Conservation (phyloP, 768 basidiomycete genomes). For the Mycena vulgaris region DNA sequence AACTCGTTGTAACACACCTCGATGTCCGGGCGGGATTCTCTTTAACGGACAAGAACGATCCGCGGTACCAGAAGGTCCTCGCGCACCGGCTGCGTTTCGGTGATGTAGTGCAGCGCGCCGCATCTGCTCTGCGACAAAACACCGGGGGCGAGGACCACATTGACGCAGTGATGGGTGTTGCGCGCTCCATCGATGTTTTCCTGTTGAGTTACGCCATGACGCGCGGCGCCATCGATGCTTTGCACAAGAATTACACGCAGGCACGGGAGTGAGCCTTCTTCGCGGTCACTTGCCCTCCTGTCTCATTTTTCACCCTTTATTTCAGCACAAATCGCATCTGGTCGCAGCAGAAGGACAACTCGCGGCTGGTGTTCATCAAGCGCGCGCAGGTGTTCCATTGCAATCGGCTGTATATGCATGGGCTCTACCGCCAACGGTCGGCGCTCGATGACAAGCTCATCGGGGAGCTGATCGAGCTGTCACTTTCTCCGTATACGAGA, state of each 20-base stretch:
- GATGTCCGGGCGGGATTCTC: conserved; percentile 83
- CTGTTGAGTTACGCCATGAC: conserved; percentile 80
- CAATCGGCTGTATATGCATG: conserved; percentile 82
- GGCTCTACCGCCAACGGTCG: conserved; percentile 81
- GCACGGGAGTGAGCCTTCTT: conserved; percentile 67
- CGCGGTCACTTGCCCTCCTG: conserved; percentile 2
- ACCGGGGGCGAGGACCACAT: conserved; percentile 85
- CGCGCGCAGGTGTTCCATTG: conserved; percentile 86
- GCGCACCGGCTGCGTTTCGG: conserved; percentile 77
- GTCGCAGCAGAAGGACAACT: conserved; percentile 81
- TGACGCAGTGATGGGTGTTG: conserved; percentile 84
- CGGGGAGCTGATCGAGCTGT: conserved; percentile 78
- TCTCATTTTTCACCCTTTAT: conserved; percentile 4
- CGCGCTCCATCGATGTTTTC: conserved; percentile 82
- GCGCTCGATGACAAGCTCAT: conserved; percentile 81
- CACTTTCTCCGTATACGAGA: conserved; percentile 85
- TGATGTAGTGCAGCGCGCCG: conserved; percentile 75
- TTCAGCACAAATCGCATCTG: conserved; percentile 76
- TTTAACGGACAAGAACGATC: conserved; percentile 80
- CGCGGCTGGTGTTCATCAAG: conserved; percentile 81
- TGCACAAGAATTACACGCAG: conserved; percentile 79
- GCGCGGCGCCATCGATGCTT: conserved; percentile 68
- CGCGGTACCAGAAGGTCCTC: conserved; percentile 77
- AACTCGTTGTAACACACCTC: conserved; percentile 76
- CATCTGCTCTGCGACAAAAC: conserved; percentile 72